Conservation (phyloP, 2,329 filamentous ascomycete species). For the Botryotinia narcissicola region DNA sequence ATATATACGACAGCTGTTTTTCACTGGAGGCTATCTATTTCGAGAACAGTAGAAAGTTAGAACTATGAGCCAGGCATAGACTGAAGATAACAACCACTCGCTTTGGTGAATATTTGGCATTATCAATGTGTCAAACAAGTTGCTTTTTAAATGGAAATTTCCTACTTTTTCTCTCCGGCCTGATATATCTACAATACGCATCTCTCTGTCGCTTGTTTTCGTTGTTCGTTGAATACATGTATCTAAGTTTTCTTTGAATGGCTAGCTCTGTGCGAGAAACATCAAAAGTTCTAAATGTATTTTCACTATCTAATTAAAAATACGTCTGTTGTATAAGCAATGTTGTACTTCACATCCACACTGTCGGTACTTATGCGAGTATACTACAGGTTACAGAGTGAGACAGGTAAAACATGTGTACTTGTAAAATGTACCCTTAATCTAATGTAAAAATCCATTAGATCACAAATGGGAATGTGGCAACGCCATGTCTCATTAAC, state of each 20-base stretch:
- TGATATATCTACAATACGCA: not conserved
- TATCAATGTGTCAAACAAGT: not conserved
- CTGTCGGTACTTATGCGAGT: not conserved
- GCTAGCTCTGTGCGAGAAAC: not conserved
- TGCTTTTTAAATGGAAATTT: not conserved
- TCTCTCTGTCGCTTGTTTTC: not conserved
- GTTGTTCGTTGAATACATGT: not conserved
- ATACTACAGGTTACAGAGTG: not conserved
- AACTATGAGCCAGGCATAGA: not conserved
- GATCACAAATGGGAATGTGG: not conserved
- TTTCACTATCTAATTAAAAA: not conserved
- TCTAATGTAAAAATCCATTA: not conserved
- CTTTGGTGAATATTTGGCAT: not conserved
- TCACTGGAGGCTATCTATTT: constrained; percentile 9
- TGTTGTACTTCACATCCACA: not conserved
- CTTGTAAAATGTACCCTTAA: not conserved
- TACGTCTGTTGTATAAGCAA: not conserved
- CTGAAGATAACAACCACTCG: not conserved
- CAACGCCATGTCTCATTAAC: not conserved
- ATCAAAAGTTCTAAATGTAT: not conserved
- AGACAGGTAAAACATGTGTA: not conserved
- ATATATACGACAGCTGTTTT: not conserved
- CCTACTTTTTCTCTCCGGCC: not conserved
- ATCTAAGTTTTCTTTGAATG: not conserved
- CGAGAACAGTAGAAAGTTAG: constrained; percentile 24